Base-by-base conservation (phyloP, 2,329 filamentous ascomycete genomes). In the Monilinia fructigena region DNA sequence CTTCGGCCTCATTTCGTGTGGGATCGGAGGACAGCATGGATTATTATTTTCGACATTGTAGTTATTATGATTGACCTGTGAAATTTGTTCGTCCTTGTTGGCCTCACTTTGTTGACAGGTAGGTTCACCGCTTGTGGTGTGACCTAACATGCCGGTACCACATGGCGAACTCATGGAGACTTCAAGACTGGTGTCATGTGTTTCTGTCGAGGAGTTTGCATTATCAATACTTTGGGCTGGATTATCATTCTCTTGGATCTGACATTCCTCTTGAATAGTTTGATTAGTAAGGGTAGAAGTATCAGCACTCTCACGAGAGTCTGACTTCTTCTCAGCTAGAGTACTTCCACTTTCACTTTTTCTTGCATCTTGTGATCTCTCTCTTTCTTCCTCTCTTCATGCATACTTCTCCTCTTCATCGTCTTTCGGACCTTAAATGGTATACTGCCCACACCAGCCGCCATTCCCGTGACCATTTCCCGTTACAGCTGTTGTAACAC, bases 401-500 rank as follows among this genome's bases (percentile, higher is more conserved):
- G 80, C 69, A 83, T 80, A 62, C 81, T 80, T 28, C 84, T 79
- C 72, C 82, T 83, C 67, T 82, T 85, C 1, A 85, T 80, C 12
- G 81, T 84, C 76, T 85, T 87, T 18, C 82, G 83, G 68, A 90
- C 78, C 11, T 83, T 81, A 18, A 87, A 82, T 0, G 89, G 89
- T 4, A 90, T 84, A 61, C 85, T 82, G 0, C 84, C 86, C 20
- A 90, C 78, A 0, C 89, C 89, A n/a, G 82, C 80, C 35, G 88
- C 84, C 1, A 88, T 80, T 47, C 85, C 82, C 1, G 83, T 82
- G 3, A 88, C 74, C 0, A 85, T 85, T 85, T 3, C 82, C 81
- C n/a, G 85, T 80, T 5, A 91, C 71, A 0, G 87, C 88, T 14
- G 85, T 85, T 45, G 85, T 85, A 4, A 85, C 79, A 3, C 89